Evolutionary conservation across 805 yeast species (phyloP), one percentile per base, ranked within the genome.

Genomic region (Schwanniomyces sp.): DNA sequence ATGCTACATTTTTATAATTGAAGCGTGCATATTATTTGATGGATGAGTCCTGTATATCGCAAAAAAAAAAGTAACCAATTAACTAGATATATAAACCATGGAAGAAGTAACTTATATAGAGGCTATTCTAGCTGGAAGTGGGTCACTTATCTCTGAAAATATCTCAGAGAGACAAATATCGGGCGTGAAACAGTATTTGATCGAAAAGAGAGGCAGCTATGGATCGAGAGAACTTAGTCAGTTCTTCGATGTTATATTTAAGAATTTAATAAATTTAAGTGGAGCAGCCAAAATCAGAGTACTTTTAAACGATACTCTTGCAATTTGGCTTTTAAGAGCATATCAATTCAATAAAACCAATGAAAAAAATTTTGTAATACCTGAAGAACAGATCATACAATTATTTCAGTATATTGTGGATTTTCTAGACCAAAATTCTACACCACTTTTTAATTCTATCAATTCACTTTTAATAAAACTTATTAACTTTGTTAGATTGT

Each of bases 381-480:
- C 26, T 4, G 27, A 14, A 14, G 26, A 25, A 12, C n/a, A 26
- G 7, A 39, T 39, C 7, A 2, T 39, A 14, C 26, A 26, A 10
- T 26, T 45, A 9, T 80, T 80, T 56, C 70, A 70, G 21, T 86
- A 79, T 60, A 75, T 86, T 11, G 65, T 85, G 34, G 91, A 84
- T 53, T 83, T 79, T 60, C 84, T 91, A 83, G 81, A 80, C 45
- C 88, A 84, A 43, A 78, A 88, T 1, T 84, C 86, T 4, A 81
- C 87, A 2, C 84, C 95, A 0, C 62, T 88, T 25, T 81, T 85
- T 5, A 88, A 86, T 57, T 84, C 95, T 0, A 62, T 88, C 44
- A 78, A 74, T 46, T 87, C 82, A 28, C 58, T 90, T 40, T 77
- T 89, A 41, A 45, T 62, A 2, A 88, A 85, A 54, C 57, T 85